Conservation (phyloP, 2,329 filamentous ascomycete species). For the Fusarium sp. region DNA sequence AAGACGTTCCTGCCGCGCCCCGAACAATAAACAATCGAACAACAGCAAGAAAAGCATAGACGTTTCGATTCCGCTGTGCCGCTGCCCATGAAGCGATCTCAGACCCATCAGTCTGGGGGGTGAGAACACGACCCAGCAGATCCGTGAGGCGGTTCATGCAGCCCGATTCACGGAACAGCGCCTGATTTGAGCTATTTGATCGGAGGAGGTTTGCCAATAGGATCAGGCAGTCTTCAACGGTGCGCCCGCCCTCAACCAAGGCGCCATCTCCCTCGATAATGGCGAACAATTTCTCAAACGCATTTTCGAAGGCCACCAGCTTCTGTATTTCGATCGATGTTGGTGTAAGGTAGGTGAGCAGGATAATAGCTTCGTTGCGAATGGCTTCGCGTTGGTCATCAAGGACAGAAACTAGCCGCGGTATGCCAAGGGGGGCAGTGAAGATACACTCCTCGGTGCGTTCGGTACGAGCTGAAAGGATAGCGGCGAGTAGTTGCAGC, state of each 20-base stretch:
- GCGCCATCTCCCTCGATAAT: slow-evolving; percentile 87
- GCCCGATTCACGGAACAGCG: slow-evolving; percentile 91
- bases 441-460: slow-evolving; percentile 95
- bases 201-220: slow-evolving; percentile 89
- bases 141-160: slow-evolving; percentile 79
- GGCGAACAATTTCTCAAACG: slow-evolving; percentile 87
- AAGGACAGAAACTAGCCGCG: slow-evolving; percentile 84
- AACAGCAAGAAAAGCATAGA: slow-evolving; percentile 90
- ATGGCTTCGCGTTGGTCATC: slow-evolving; percentile 90
- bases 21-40: slow-evolving; percentile 86
- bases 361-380: slow-evolving; percentile 86
- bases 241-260: slow-evolving; percentile 83
- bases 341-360: slow-evolving; percentile 89
- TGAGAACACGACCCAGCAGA: slow-evolving; percentile 73
- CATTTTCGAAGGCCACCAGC: slow-evolving; percentile 93
- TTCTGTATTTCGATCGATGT: slow-evolving; percentile 92
- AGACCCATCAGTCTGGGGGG: slow-evolving; percentile 64
- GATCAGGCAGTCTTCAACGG: slow-evolving; percentile 93
- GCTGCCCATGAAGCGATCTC: slow-evolving; percentile 81
- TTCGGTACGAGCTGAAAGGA: slow-evolving; percentile 86
- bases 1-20: slow-evolving; percentile 82
- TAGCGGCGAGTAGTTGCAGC: slow-evolving; percentile 88
- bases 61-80: slow-evolving; percentile 86
- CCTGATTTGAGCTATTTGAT: slow-evolving; percentile 91
- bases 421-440: slow-evolving; percentile 87